A percentile compares a stretch with the other conserved stretches of the same genome.
phyloP scores from a whole-genome alignment of 441 rosid genomes.

The Adansonia grandidieri region DNA sequence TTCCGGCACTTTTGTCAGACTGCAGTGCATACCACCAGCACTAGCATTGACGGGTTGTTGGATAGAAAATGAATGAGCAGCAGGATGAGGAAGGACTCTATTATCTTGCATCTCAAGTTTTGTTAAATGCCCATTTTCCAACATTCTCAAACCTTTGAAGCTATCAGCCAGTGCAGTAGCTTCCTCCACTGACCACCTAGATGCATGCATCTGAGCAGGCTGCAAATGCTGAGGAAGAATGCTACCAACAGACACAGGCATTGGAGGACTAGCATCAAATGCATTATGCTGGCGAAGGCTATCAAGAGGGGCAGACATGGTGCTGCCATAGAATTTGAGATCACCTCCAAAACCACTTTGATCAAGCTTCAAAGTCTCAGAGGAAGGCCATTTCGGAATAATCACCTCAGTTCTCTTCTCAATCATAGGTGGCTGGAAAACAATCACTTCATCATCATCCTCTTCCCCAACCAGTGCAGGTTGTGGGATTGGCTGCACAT shows the following conservation, averaged over 20 bases:
- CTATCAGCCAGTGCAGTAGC: slow-evolving; percentile 56
- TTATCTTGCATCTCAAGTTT: slow-evolving; percentile 60
- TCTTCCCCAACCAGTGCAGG: slow-evolving; percentile 64
- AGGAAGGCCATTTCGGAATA: slow-evolving; percentile 41
- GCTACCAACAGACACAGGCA: slow-evolving; percentile 48
- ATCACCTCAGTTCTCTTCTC: slow-evolving; percentile 60
- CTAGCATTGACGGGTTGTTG: slow-evolving; percentile 49
- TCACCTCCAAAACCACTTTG: slow-evolving; percentile 44
- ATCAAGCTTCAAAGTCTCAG: slow-evolving; percentile 53
- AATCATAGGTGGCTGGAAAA: slow-evolving; percentile 71
- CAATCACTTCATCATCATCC: slow-evolving; percentile 86
- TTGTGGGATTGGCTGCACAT: slow-evolving; percentile 42
- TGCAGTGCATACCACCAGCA: slow-evolving; percentile 42
- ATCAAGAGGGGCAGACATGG: slow-evolving; percentile 48
- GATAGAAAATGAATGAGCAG: slow-evolving; percentile 38
- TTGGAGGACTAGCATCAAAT: slow-evolving; percentile 45
- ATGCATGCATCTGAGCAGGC: slow-evolving; percentile 50
- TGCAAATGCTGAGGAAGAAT: slow-evolving; percentile 47
- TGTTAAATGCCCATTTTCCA: slow-evolving; percentile 59
- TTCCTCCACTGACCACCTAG: slow-evolving; percentile 60
- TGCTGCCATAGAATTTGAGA: slow-evolving; percentile 45
- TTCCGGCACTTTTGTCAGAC: slow-evolving; percentile 53
- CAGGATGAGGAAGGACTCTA: slow-evolving; percentile 41
- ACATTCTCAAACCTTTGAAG: slow-evolving; percentile 56
- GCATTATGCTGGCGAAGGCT: slow-evolving; percentile 44